Percentiles rank a stretch among this genome's conserved stretches.
These are phyloP conservation scores for Tetradesmus obliquus DNA, from an alignment of 139 green algal species.

Conservation along the genomic window DNA sequence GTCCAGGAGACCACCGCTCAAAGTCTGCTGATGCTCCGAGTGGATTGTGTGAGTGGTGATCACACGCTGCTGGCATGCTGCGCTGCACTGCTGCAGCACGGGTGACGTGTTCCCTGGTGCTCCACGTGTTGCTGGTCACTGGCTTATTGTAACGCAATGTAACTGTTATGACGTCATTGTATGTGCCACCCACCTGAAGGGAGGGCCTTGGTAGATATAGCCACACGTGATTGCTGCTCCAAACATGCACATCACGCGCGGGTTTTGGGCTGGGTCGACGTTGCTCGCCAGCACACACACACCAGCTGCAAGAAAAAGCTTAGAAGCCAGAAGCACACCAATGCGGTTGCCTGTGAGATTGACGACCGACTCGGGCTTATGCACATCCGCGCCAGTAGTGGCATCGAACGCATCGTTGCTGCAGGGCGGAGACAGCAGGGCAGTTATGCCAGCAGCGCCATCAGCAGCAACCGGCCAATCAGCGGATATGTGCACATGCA, in stretches of 20 bases:
- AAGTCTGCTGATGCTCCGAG: no score
- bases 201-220: slow-evolving; percentile 98
- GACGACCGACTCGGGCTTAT: slow-evolving; percentile 96
- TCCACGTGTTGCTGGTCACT: no score
- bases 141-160: no score
- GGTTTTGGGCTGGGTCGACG: slow-evolving; percentile 52
- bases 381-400: slow-evolving; percentile 89
- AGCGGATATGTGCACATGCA: no score
- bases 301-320: slow-evolving; percentile 67
- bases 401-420: slow-evolving; percentile 98
- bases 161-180: no score
- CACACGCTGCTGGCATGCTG: no score
- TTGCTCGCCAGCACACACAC: slow-evolving; percentile 61
- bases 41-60: no score
- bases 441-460: no score
- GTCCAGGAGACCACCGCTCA: no score
- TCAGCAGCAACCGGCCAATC: no score
- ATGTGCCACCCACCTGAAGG: slow-evolving; percentile 82
- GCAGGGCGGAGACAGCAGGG: not conserved
- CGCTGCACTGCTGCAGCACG: no score
- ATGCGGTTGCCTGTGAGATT: slow-evolving; percentile 82
- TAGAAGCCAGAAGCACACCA: slow-evolving; percentile 48
- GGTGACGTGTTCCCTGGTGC: no score
- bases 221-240: slow-evolving; percentile 84
- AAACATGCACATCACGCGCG: slow-evolving; percentile 67